Evolutionary conservation across 2,329 filamentous ascomycete genomes (phyloP).

Genomic region (Stemphylium lycopersici): DNA sequence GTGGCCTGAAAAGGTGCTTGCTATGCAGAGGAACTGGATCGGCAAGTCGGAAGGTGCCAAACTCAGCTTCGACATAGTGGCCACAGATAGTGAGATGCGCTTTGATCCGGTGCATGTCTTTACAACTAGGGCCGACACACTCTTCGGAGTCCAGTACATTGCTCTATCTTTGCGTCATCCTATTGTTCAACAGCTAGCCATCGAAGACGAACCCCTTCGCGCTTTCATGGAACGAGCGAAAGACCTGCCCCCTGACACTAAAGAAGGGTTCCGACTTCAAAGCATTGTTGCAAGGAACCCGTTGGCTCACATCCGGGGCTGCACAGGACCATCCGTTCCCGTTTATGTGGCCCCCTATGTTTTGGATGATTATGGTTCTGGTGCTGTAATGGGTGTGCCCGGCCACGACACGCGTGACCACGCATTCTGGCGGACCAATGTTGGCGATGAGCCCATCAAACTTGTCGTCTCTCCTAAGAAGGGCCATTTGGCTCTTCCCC

Average conservation of each 20-base stretch:
- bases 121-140: constrained; percentile 83
- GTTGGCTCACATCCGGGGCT: constrained; percentile 60
- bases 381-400: constrained; percentile 90
- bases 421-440: constrained; percentile 79
- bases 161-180: constrained; percentile 77
- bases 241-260: constrained; percentile 62
- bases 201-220: constrained; percentile 65
- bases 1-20: constrained; percentile 83
- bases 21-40: constrained; percentile 89
- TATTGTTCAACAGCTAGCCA: constrained; percentile 67
- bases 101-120: constrained; percentile 71
- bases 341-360: constrained; percentile 87
- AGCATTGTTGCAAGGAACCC: constrained; percentile 44
- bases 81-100: constrained; percentile 42
- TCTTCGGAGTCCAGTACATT: constrained; percentile 86
- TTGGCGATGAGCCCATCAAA: constrained; percentile 64
- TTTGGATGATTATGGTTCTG: constrained; percentile 81
- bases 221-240: constrained; percentile 67
- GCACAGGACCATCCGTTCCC: constrained; percentile 63
- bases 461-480: constrained; percentile 55
- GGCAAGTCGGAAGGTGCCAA: constrained; percentile 77
- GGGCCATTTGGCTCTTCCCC: constrained; percentile 11
- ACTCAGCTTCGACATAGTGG: constrained; percentile 70
- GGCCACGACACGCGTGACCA: constrained; percentile 81
- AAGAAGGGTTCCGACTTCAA: constrained; percentile 70